These are phyloP conservation scores for Scheffersomyces coipomensis DNA, from an alignment of 805 yeast species.

Conservation along the genomic window DNA sequence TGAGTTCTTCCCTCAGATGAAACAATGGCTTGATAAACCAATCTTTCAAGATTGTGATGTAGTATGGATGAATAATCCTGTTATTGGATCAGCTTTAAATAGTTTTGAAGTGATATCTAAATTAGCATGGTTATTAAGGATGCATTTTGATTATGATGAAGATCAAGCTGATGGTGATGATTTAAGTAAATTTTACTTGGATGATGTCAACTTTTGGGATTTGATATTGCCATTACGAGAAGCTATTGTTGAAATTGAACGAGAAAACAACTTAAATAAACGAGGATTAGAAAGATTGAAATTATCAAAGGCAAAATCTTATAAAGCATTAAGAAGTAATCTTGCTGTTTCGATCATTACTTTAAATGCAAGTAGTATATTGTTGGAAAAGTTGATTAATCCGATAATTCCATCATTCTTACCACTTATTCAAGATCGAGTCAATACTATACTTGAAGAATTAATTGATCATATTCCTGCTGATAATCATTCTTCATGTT, in stretches of 20 bases:
- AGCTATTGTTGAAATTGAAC: not conserved
- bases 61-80: constrained; percentile 5
- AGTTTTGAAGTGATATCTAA: constrained; percentile 5
- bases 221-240: not conserved
- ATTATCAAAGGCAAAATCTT: not conserved
- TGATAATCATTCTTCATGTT: constrained; percentile 4
- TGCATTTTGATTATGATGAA: constrained; percentile 2
- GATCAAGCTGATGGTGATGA: not conserved
- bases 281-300: not conserved
- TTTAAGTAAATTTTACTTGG: not conserved
- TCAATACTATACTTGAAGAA: constrained; percentile 2
- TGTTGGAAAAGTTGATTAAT: constrained; percentile 4
- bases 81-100: constrained; percentile 1
- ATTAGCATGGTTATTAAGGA: constrained; percentile 4
- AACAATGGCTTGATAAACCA: constrained; percentile 2
- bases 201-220: constrained; percentile 1
- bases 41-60: constrained; percentile 2
- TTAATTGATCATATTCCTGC: constrained; percentile 1
- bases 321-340: constrained; percentile 3
- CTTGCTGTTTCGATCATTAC: constrained; percentile 6
- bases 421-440: constrained; percentile 5
- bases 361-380: constrained; percentile 2
- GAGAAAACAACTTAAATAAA: not conserved
- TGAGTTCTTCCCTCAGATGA: constrained; percentile 3
- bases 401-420: constrained; percentile 6